These are phyloP conservation scores for Aspergillus ostianus DNA, from an alignment of 495 filamentous ascomycete species.

Conservation along the genomic window DNA sequence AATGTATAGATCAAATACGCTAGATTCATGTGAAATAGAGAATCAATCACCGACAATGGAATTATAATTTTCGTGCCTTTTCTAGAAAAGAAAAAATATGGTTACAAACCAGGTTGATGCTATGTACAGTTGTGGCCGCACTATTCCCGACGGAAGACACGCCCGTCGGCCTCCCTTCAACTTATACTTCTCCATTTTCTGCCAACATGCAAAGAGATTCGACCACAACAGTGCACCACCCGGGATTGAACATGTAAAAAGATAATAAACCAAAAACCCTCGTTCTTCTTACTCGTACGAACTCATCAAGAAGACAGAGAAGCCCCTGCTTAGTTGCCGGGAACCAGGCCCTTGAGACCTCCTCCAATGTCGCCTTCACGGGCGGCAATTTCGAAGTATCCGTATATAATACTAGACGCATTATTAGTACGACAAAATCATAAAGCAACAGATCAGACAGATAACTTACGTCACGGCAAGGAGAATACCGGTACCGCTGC, in stretches of 20 bases:
- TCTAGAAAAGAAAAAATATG: constrained; percentile 18
- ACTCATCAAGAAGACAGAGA: constrained; percentile 31
- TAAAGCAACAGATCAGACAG: too few species aligned
- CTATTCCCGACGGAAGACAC: constrained; percentile 11
- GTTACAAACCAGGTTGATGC: constrained; percentile 28
- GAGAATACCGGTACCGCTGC: constrained; percentile 95
- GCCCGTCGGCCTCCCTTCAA: constrained; percentile 3
- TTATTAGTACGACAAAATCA: too few species aligned
- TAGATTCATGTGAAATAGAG: too few species aligned
- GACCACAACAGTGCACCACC: constrained; percentile 25
- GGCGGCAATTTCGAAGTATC: constrained; percentile 98
- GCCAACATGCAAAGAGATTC: constrained; percentile 13
- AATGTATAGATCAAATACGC: too few species aligned
- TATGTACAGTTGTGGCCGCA: constrained; percentile 28
- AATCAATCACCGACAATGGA: constrained; percentile 4
- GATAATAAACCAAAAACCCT: constrained; percentile 26
- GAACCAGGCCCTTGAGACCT: constrained; percentile 86
- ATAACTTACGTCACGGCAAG: constrained; percentile 96
- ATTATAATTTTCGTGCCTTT: constrained; percentile 20
- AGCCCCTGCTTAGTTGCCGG: constrained; percentile 42
- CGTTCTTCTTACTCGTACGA: constrained; percentile 35
- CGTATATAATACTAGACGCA: constrained; percentile 81
- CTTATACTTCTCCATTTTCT: constrained; percentile 9
- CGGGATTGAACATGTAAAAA: constrained; percentile 28
- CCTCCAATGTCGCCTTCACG: constrained; percentile 90